Evolutionary conservation across 176 grass and related monocot genomes (phyloP), one percentile per base, ranked within the genome.

Genomic region (Triticum dicoccoides): DNA sequence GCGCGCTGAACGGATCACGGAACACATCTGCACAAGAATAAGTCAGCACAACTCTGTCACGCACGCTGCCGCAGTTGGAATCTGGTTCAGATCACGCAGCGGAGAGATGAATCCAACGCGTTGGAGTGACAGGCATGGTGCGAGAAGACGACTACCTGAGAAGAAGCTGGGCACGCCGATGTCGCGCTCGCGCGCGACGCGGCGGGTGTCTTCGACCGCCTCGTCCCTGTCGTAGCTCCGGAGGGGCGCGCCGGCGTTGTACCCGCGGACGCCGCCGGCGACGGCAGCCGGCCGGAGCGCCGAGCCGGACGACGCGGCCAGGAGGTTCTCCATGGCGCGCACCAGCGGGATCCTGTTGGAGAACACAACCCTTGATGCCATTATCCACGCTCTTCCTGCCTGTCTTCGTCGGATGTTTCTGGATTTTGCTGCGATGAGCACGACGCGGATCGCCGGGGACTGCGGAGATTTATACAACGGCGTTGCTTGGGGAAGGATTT

Each of bases 1-100:
- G 83, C 67, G 90, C 76, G 29, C 87, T 79, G 82, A 95, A 92
- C 44, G 91, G 93, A 54, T 95, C 93, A 33, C 80, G 80, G 37
- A 94, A 88, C 76, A 91, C 84, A 11, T 98, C 93, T 98, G 84
- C 33, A 2, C 34, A 17, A 3, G 8, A 27, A 30, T 10, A 44
- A 35, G 42, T 44, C 42, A 44, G 42, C 42, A 44, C 42, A 44
- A 0, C 5, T 80, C 24, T 9, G 5, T 14, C 14, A 51, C 33
- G 6, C 15, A 21, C 61, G 44, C 34, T 13, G 6, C 10, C 8
- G 63, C 13, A 11, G 4, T 4, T 47, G 44, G 11, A 47, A 47
- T 47, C 42, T 11, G 42, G 42, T 44, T 11, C 42, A 44, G 10
- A 44, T 44, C 42, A 10, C 10, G 42, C 42, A 44, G 42, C 2